Base-by-base conservation (phyloP, 225 moss, liverwort and hornwort species). In the Bryoerythrophyllum caledonicum region DNA sequence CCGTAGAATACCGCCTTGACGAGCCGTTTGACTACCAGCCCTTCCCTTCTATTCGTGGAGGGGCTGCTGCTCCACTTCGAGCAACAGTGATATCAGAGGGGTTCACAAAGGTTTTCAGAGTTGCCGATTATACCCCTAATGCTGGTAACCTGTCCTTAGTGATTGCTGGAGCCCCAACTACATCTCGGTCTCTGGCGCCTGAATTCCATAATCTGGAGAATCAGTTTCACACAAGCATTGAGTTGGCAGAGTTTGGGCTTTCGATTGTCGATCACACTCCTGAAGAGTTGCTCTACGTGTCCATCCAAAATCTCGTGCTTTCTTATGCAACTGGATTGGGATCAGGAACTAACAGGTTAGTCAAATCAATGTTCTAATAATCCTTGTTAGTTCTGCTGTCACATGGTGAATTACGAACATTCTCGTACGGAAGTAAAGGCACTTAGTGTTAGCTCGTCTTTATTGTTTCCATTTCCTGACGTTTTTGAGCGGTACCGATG, bases 191-290 rank as follows among this genome's bases (percentile, higher is more conserved):
- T 52, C 68, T 72, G 37, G 75, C 75, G 58, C 80, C 63, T 60
- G 92, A 84, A 73, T 49, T 74, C 16, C 80, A 82, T 38, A 80
- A 82, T 73, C 69, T 78, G 65, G 91, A 93, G 46, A 97, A 93
- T 77, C 94, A 97, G 77, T 89, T 97, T 65, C 92, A 90, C 78
- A 91, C 90, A 54, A 90, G 89, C 69, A 84, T 97, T 60, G 94
- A 97, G 82, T 81, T 97, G 65, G 76, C 92, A 71, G 96, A 94
- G 67, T 90, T 97, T 67, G 96, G 94, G 40, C 88, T 97, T 53
- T 97, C 96, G 8, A 85, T 97, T 23, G 91, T 97, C 73, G 96
- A 97, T 74, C 89, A 97, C 71, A 94, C 96, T 67, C 97, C 97
- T 44, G 97, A 97, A 85, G 97, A 97, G 76, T 76, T 97, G 74